Evolutionary conservation across 306 rosid species (phyloP), one percentile per base, ranked within the genome.

Genomic region (Sphenostylis stenocarpa): DNA sequence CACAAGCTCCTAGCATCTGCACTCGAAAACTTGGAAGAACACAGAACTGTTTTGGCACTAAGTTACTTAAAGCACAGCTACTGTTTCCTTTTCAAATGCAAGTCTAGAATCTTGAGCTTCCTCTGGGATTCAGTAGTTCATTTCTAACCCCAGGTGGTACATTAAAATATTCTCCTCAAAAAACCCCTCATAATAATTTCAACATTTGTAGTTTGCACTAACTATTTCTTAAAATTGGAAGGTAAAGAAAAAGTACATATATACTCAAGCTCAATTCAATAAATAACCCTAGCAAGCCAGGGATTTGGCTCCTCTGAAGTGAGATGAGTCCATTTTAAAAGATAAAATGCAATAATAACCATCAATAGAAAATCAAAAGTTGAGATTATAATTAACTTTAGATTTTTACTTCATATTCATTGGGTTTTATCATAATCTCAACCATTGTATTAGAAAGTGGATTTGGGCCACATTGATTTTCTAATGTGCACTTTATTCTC

Each of bases 91-190:
- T 39, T 58, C 45, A 41, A 64, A 16, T 52, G 13, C 47, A 51
- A 76, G 66, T 51, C 38, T 31, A 4, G 81, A 69, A 31, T 44
- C 56, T 77, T 31, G 74, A 56, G 39, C 49, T 77, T 67, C 36
- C 31, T 45, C 60, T 77, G 43, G 12, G 49, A 67, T 48, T 19
- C 5, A 12, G 70, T 45, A 23, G 21, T 47, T 26, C 34, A 76
- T 52, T 66, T 67, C 24, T 66, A 77, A 36, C 70, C 45, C 33
- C 17, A 53, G 41, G 34, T 34, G 56, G 47, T 15, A 39, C 57
- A 67, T 21, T 28, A 38, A 56, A 77, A 66, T 24, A 44, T 23
- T 71, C 8, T 41, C 51, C 53, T 5, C 56, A 44, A 63, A 41
- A 7, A 7, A 3, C 8, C 26, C 70, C 33, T 26, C 29, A 45